These are phyloP conservation scores for Aurinia saxatilis DNA, from an alignment of 345 rosid species.

Conservation along the genomic window DNA sequence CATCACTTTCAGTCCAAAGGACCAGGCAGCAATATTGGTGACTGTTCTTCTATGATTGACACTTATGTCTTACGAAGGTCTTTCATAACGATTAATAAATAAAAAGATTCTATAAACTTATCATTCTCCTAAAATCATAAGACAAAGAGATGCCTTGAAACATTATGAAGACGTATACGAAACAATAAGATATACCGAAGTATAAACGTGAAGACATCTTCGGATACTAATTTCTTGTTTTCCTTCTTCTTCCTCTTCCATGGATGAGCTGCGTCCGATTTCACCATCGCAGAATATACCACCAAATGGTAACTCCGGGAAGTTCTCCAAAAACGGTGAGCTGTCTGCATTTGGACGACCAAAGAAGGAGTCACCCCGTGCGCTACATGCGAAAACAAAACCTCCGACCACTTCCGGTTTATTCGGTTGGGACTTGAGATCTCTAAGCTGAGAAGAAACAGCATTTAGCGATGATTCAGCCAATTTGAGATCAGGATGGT, in stretches of 20 bases:
- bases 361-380: constrained; percentile 52
- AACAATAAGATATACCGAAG: constrained; percentile 56
- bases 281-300: constrained; percentile 70
- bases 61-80: background rate
- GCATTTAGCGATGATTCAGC: constrained; percentile 37
- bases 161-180: constrained; percentile 24
- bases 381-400: constrained; percentile 45
- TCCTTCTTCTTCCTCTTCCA: background rate
- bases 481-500: constrained; percentile 32
- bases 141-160: background rate
- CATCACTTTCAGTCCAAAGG: too few relatives aligned
- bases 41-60: too few relatives aligned
- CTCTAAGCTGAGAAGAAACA: constrained; percentile 32
- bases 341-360: constrained; percentile 37
- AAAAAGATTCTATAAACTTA: background rate
- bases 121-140: background rate
- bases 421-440: constrained; percentile 32
- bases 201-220: constrained; percentile 47
- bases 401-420: constrained; percentile 58
- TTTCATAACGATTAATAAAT: background rate
- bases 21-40: too few relatives aligned
- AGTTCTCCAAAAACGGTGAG: constrained; percentile 60
- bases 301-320: constrained; percentile 48
- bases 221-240: constrained; percentile 18
- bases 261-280: constrained; percentile 41